Percentiles rank a stretch among this genome's conserved stretches.
phyloP scores from a whole-genome alignment of 495 filamentous ascomycete genomes.

The Darksidea phi region DNA sequence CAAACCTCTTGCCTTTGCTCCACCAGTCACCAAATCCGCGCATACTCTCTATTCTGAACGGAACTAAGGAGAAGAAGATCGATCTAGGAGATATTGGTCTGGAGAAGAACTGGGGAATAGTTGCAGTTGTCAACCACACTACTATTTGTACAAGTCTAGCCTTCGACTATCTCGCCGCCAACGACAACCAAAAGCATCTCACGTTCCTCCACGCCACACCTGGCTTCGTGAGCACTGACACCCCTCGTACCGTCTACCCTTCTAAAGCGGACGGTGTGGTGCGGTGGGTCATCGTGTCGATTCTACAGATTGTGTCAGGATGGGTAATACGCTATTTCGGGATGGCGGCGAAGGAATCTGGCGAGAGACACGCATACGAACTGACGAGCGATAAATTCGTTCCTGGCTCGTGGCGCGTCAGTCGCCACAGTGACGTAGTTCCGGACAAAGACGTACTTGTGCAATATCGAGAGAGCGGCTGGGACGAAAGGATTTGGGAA shows the following conservation, averaged over 20 bases:
- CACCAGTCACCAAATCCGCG: neutral
- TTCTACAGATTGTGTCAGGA: neutral
- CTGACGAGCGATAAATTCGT: conserved; percentile 2
- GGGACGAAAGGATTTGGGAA: neutral
- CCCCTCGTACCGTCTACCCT: neutral
- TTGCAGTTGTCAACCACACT: conserved; percentile 3
- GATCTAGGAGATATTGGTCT: neutral
- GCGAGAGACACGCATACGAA: neutral
- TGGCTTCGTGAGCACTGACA: conserved; percentile 2
- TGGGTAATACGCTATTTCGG: neutral
- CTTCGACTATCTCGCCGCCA: neutral
- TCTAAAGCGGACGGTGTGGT: neutral
- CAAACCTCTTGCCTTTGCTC: conserved; percentile 3
- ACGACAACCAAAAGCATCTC: conserved; percentile 3
- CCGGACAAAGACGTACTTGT: neutral
- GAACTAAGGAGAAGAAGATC: conserved; percentile 4
- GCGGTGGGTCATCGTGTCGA: neutral
- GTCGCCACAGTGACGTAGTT: neutral
- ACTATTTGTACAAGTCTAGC: neutral
- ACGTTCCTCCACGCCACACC: conserved; percentile 5
- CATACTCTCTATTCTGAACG: conserved; percentile 1
- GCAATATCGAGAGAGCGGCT: neutral
- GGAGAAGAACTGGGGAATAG: neutral
- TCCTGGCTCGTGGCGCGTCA: conserved; percentile 1
- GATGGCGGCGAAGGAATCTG: neutral